A percentile compares a stretch with the other conserved stretches of the same genome.
Conservation (phyloP, 192 early-diverging fungal species). For the Diversispora eburnea region DNA sequence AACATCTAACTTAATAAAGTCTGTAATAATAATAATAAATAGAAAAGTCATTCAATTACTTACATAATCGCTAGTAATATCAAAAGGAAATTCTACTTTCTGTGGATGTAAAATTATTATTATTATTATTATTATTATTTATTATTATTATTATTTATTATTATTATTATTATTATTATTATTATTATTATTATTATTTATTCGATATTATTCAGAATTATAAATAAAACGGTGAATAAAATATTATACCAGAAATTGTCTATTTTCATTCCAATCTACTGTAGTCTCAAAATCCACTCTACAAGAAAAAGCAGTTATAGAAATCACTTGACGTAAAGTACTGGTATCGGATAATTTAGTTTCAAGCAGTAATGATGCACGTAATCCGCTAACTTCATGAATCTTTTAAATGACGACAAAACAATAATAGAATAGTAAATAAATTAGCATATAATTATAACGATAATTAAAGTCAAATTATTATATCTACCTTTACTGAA, state of each 20-base stretch:
- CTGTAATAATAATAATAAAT: background rate
- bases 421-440: background rate
- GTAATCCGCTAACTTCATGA: constrained; percentile 75
- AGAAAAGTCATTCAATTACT: background rate
- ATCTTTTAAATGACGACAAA: constrained; percentile 35
- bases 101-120: constrained; percentile 27
- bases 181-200: too few species aligned
- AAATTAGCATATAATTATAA: background rate
- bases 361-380: constrained; percentile 68
- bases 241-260: constrained; percentile 66
- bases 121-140: constrained; percentile 4
- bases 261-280: constrained; percentile 91
- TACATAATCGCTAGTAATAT: constrained; percentile 68
- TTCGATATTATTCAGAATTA: background rate
- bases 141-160: background rate
- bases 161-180: background rate
- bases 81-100: constrained; percentile 92
- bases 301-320: constrained; percentile 66
- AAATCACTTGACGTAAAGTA: constrained; percentile 70
- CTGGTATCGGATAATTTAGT: constrained; percentile 65
- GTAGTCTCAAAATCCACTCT: constrained; percentile 85
- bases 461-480: background rate
- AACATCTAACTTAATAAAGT: too few species aligned
- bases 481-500: constrained; percentile 36
- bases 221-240: background rate